phyloP scores from a whole-genome alignment of 164 flowering plant genomes.

The Tinospora cordifolia region DNA sequence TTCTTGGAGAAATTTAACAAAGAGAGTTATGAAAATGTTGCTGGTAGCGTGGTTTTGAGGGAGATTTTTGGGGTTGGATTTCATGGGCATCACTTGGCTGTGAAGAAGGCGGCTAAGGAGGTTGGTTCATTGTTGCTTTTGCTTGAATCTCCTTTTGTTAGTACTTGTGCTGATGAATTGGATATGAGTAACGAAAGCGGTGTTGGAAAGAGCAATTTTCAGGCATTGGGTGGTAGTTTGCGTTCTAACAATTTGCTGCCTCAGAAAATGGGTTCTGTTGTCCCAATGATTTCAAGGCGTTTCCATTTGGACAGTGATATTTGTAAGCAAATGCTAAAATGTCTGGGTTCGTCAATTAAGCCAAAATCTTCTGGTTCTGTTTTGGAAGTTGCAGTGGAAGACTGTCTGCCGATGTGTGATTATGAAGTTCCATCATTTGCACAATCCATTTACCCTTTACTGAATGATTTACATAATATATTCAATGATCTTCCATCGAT shows the following conservation, averaged over 20 bases:
- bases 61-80: constrained; percentile 78
- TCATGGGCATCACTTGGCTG: constrained; percentile 65
- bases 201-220: constrained; percentile 23
- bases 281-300: constrained; percentile 23
- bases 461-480: constrained; percentile 58
- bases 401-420: constrained; percentile 26
- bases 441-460: constrained; percentile 53
- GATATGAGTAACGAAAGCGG: constrained; percentile 15
- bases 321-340: constrained; percentile 39
- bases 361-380: constrained; percentile 15
- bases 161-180: constrained; percentile 2
- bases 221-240: constrained; percentile 20
- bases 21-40: constrained; percentile 63
- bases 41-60: constrained; percentile 56
- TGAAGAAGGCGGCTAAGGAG: constrained; percentile 64
- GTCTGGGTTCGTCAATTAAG: constrained; percentile 31
- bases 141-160: constrained; percentile 51
- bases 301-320: constrained; percentile 31
- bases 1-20: constrained; percentile 51
- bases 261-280: constrained; percentile 25
- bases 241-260: constrained; percentile 46
- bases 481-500: constrained; percentile 61
- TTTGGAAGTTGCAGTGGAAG: constrained; percentile 19
- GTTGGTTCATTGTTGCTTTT: constrained; percentile 54
- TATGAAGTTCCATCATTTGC: constrained; percentile 72